Base-by-base conservation (phyloP, 441 rosid species). In the Erodium texanum region DNA sequence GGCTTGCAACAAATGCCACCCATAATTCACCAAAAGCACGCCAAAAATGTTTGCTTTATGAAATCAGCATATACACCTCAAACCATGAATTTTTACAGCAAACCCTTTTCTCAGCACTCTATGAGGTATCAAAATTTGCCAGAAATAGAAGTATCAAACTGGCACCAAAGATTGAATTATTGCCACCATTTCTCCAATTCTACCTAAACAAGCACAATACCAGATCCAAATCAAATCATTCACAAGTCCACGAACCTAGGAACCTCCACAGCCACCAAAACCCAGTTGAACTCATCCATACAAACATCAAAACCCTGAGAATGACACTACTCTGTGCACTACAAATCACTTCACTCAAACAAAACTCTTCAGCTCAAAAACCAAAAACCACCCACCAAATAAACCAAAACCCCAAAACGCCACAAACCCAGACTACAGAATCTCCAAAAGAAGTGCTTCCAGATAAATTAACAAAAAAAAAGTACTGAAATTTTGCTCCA, bases 1-100 rank as follows among this genome's bases (percentile, higher is more conserved):
- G 91, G 96, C 77, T 91, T 93, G 78, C 92, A 84, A 73, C 87
- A 89, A 83, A 82, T 27, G 75, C 90, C 81, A 74, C 99, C 99
- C 99, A 93, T 93, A 52, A 59, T 74, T 79, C 74, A 73, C 78
- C 79, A 77, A 84, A 76, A 68, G 74, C 80, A 75, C 79, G 74
- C 77, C 52, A 78, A 72, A 70, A 52, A 71, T 43, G 48, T 38
- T 52, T 71, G 71, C 75, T 71, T 71, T 75, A 72, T 29, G 66
- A 62, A 67, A 80, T 78, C 84, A 80, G 77, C 69, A 75, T 65
- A 63, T 70, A 80, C 74, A 45, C 66, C 64, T 70, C 73, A 71
- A 62, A 65, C 56, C 52, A 65, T 29, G 67, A 77, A 74, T 66
- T 72, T 65, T 67, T 52, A 64, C 66, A 56, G 64, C 22, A 66